These are phyloP conservation scores for Starmerella scarabaei DNA, from an alignment of 805 yeast genomes.

Conservation along the genomic window DNA sequence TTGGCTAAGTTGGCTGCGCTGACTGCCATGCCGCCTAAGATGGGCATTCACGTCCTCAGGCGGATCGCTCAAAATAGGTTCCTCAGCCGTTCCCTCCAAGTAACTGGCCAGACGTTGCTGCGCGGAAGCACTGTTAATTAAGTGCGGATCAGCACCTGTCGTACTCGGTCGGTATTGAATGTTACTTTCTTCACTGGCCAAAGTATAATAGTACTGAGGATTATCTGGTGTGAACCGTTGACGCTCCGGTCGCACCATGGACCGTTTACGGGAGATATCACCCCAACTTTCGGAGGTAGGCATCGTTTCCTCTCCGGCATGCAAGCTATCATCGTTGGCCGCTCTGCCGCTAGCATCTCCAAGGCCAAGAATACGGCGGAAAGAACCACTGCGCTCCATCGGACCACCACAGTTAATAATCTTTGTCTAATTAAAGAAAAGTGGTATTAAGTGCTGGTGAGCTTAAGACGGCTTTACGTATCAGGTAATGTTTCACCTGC, in stretches of 20 bases:
- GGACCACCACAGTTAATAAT: too few relatives aligned
- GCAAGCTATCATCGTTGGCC: conserved; percentile 1
- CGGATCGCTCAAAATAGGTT: neutral
- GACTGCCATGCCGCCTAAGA: neutral
- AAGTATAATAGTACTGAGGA: conserved; percentile 58
- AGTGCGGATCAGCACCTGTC: conserved; percentile 51
- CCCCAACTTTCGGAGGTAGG: conserved; percentile 5
- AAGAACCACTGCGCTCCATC: conserved; percentile 19
- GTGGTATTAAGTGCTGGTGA: too few relatives aligned
- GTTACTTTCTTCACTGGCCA: conserved; percentile 16
- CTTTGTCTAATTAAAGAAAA: too few relatives aligned
- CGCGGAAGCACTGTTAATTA: conserved; percentile 6
- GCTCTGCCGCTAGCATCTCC: too few relatives aligned
- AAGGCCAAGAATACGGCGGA: conserved; percentile 5
- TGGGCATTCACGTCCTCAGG: neutral
- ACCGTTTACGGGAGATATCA: conserved; percentile 36
- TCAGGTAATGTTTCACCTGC: too few relatives aligned
- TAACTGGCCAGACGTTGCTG: neutral
- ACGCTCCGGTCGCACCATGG: conserved; percentile 78
- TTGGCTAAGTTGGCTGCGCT: neutral
- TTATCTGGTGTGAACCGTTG: conserved; percentile 50
- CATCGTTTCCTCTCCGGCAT: conserved; percentile 7
- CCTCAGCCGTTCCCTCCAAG: neutral
- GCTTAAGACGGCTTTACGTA: too few relatives aligned
- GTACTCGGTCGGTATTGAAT: conserved; percentile 53